Evolutionary conservation across 2,329 filamentous ascomycete species (phyloP).

Genomic region (Neobulgaria alba): DNA sequence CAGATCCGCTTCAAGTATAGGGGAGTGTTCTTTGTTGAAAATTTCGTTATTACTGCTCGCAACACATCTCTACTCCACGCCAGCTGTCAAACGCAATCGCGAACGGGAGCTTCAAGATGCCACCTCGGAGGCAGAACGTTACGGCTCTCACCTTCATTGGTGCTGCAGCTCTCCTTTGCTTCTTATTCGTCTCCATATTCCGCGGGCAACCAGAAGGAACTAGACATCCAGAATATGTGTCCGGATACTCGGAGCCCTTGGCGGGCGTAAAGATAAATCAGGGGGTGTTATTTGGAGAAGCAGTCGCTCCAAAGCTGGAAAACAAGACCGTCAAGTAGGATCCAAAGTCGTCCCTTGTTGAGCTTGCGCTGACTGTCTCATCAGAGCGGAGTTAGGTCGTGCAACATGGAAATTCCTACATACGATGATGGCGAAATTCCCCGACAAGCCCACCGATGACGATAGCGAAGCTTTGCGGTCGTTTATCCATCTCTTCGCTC

Average conservation of each 20-base stretch:
- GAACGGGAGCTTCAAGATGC: conserved; percentile 21
- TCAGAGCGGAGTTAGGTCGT: conserved; percentile 49
- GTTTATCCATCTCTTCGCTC: conserved; percentile 57
- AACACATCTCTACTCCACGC: too few relatives aligned
- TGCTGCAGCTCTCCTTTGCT: conserved; percentile 47
- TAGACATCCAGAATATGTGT: conserved; percentile 14
- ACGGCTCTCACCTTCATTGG: conserved; percentile 46
- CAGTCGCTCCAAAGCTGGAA: conserved; percentile 72
- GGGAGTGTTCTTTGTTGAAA: too few relatives aligned
- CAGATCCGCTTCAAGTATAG: too few relatives aligned
- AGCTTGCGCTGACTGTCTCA: conserved; percentile 8
- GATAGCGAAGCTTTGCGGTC: conserved; percentile 55
- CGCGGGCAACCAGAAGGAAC: conserved; percentile 14
- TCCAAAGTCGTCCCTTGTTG: not conserved
- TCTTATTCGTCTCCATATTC: conserved; percentile 45
- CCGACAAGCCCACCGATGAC: conserved; percentile 53
- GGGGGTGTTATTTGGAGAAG: conserved; percentile 53
- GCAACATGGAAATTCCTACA: conserved; percentile 64
- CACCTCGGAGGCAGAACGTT: conserved; percentile 37
- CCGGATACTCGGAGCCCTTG: conserved; percentile 12
- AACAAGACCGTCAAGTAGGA: conserved; percentile 71
- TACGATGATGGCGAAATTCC: conserved; percentile 63
- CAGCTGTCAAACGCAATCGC: too few relatives aligned
- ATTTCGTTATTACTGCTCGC: too few relatives aligned
- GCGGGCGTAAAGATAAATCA: conserved; percentile 31